phyloP scores from a whole-genome alignment of 306 rosid species.

The Sindora glabra region DNA sequence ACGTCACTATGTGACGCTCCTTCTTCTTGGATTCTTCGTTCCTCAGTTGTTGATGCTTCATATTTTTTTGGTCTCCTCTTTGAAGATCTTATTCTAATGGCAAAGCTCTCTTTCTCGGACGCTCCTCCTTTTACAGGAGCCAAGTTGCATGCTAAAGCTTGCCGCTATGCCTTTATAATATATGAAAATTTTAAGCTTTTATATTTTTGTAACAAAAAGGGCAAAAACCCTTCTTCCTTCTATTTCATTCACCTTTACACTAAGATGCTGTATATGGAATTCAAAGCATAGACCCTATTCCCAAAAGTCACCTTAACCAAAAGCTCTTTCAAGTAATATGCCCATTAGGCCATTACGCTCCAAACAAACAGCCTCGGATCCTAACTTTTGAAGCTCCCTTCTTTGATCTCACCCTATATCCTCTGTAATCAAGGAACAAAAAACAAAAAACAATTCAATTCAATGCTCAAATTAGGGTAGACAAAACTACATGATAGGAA shows the following conservation, averaged over 20 bases:
- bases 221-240: constrained; percentile 26
- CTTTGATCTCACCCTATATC: constrained; percentile 34
- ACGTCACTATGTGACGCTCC: constrained; percentile 86
- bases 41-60: constrained; percentile 24
- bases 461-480: constrained; percentile 24
- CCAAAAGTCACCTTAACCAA: constrained; percentile 40
- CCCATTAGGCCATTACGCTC: constrained; percentile 20
- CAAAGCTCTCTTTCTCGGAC: constrained; percentile 38
- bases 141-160: constrained; percentile 68
- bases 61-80: constrained; percentile 20
- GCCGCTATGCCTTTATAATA: constrained; percentile 44
- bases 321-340: constrained; percentile 16
- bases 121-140: constrained; percentile 60
- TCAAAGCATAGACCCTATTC: constrained; percentile 35
- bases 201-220: background rate
- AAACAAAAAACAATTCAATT: too few relatives aligned
- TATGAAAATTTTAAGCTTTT: constrained; percentile 15
- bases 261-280: constrained; percentile 22
- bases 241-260: constrained; percentile 43
- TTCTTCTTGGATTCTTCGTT: constrained; percentile 69
- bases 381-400: constrained; percentile 52
- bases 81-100: constrained; percentile 21
- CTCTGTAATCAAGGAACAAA: constrained; percentile 21
- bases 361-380: constrained; percentile 73
- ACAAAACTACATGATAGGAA: constrained; percentile 15